Evolutionary conservation across 2,329 filamentous ascomycete genomes (phyloP), one percentile per base, ranked within the genome.

Genomic region (Penicillium sp.): DNA sequence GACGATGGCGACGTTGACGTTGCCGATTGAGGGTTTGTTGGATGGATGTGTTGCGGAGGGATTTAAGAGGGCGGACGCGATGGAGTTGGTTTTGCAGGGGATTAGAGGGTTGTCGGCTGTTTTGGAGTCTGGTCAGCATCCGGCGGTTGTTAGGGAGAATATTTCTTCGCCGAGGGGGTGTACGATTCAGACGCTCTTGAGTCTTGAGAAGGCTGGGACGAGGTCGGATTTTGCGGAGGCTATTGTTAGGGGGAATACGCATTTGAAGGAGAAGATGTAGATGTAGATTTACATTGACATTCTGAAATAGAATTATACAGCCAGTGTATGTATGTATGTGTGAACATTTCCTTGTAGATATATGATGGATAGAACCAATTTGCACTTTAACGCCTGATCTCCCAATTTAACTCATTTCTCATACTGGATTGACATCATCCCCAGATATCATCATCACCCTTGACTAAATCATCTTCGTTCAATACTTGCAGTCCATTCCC

Each of bases 1-100:
- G 0, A 83, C 84, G 0, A 82, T 84, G 13, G 85, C 84, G 0
- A 85, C 87, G 65, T 76, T 82, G 49, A 83, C 84, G 0, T 70
- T 88, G 25, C 76, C 86, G 23, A 74, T 86, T n/a, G 86, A 88
- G 64, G 82, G 82, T 1, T 75, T 86, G 45, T 78, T 84, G 4
- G 84, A 87, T 67, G 85, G 85, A 1, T 84, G 80, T 38, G 84
- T 88, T 4, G 84, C 84, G 0, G 86, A 86, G 81, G 86, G 85
- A 0, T 63, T 88, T 17, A 84, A 83, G 6, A 70, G 84, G 33
- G 80, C 81, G 0, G 84, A 87, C 65, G 84, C 85, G 3, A 81
- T 86, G 69, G 68, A 82, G 45, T 86, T 88, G 84, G 82, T 84
- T 58, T 81, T 85, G 7, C 84, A 86, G 73, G 82, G 81, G 1